Percentiles rank a stretch among this genome's conserved stretches.
phyloP scores from a whole-genome alignment of 179 eudicot genomes.

The Spergularia azorica region DNA sequence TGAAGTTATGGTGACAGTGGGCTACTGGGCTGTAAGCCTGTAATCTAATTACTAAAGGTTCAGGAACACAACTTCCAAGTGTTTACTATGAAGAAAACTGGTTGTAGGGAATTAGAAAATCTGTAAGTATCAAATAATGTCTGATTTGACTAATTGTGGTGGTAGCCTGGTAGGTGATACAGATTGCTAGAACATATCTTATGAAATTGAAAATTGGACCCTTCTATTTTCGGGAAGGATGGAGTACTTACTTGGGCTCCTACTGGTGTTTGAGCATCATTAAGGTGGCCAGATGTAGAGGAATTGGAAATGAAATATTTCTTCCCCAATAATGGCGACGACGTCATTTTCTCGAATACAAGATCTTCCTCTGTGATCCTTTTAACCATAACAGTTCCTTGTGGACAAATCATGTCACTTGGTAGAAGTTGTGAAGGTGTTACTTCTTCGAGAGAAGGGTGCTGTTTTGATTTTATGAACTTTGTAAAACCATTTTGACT shows the following conservation, averaged over 20 bases:
- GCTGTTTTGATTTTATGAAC: background rate
- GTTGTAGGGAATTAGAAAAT: too few relatives aligned
- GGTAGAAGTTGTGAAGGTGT: background rate
- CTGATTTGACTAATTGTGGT: too few relatives aligned
- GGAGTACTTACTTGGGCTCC: conserved; percentile 2
- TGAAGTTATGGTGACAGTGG: too few relatives aligned
- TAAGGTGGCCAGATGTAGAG: background rate
- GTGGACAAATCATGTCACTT: conserved; percentile 21
- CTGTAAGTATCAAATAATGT: too few relatives aligned
- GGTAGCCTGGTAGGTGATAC: too few relatives aligned
- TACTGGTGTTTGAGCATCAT: background rate
- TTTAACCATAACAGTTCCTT: conserved; percentile 26
- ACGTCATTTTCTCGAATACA: background rate
- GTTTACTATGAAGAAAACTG: too few relatives aligned
- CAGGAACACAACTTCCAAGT: too few relatives aligned
- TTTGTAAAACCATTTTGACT: background rate
- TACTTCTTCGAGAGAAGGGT: background rate
- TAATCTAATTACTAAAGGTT: too few relatives aligned
- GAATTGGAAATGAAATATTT: background rate
- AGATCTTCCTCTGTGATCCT: conserved; percentile 24
- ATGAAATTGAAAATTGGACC: too few relatives aligned
- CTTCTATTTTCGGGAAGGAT: too few relatives aligned
- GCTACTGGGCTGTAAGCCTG: too few relatives aligned
- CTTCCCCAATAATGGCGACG: background rate
- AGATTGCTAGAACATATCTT: too few relatives aligned